Evolutionary conservation across 805 yeast species (phyloP).

Genomic region (Kurtzmaniella fragi): DNA sequence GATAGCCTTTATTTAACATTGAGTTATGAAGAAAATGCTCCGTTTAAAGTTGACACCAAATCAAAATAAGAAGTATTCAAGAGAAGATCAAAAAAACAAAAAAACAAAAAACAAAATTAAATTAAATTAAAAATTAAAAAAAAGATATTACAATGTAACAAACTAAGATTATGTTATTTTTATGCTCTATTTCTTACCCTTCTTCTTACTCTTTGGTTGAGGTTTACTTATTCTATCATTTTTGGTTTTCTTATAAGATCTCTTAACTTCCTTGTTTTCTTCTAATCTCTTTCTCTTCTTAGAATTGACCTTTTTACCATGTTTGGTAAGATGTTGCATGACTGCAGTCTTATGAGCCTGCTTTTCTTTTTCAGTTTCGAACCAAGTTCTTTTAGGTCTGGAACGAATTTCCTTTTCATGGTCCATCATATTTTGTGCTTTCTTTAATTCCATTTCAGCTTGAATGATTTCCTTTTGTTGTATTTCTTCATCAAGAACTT

Average conservation of each 20-base stretch:
- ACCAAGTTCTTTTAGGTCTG: constrained; percentile 97
- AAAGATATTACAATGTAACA: not conserved
- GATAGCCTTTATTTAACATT: constrained; percentile 2
- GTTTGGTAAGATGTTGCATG: constrained; percentile 38
- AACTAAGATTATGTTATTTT: not conserved
- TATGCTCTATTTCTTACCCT: constrained; percentile 17
- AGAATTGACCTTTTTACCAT: constrained; percentile 54
- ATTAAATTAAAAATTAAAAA: too few relatives aligned
- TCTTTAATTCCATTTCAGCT: constrained; percentile 87
- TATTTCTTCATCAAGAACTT: constrained; percentile 82
- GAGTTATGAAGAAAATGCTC: too few relatives aligned
- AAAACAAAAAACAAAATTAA: too few relatives aligned
- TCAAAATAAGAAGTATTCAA: too few relatives aligned
- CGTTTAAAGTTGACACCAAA: too few relatives aligned
- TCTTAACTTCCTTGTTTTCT: constrained; percentile 46
- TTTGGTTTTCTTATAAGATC: constrained; percentile 78
- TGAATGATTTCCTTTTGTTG: constrained; percentile 77
- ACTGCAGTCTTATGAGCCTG: constrained; percentile 34
- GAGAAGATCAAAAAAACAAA: too few relatives aligned
- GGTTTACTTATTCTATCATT: constrained; percentile 55
- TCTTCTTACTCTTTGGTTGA: constrained; percentile 10
- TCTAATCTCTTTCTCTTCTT: constrained; percentile 71
- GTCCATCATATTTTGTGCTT: constrained; percentile 78
- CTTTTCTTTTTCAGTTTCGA: constrained; percentile 60
- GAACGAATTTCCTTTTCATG: constrained; percentile 79